phyloP scores from a whole-genome alignment of 805 yeast species.

The Starmera pachycereana region DNA sequence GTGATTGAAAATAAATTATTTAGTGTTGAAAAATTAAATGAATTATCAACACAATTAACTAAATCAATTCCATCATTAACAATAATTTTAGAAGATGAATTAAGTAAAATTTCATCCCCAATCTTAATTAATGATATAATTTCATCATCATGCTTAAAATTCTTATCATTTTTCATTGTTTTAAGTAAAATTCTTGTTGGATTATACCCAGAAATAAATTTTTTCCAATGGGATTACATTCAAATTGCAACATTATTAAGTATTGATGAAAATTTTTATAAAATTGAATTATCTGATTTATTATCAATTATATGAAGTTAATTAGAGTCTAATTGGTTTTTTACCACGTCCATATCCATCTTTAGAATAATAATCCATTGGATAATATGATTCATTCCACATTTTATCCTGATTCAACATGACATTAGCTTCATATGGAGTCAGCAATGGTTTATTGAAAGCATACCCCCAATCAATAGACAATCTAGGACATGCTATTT shows the following conservation, averaged over 20 bases:
- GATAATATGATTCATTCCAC: constrained; percentile 62
- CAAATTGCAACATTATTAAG: constrained; percentile 69
- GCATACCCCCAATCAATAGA: constrained; percentile 99
- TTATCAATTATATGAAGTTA: not conserved
- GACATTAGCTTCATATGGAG: constrained; percentile 96
- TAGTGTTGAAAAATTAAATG: constrained; percentile 30
- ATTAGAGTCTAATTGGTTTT: not conserved
- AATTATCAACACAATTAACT: constrained; percentile 35
- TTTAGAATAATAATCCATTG: constrained; percentile 90
- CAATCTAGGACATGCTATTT: constrained; percentile 93
- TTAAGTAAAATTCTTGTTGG: constrained; percentile 25
- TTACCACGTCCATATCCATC: constrained; percentile 91
- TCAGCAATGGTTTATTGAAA: constrained; percentile 77
- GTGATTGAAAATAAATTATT: constrained; percentile 51
- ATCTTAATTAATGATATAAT: constrained; percentile 45
- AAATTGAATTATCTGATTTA: not conserved
- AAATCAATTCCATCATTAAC: constrained; percentile 49
- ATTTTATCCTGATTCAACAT: constrained; percentile 61
- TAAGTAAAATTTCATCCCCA: constrained; percentile 57
- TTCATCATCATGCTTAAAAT: constrained; percentile 35
- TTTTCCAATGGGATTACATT: constrained; percentile 41
- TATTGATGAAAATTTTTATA: constrained; percentile 30
- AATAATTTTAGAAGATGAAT: constrained; percentile 45
- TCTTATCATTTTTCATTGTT: constrained; percentile 31
- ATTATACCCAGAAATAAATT: constrained; percentile 22